phyloP scores from a whole-genome alignment of 176 grass and related monocot genomes.

The sorghum (Sorghum bicolor) region Sorghum_bicolor_NCBIv3 NC_012872.2:65581501-65582000 shows the following conservation, averaged over 20 bases:
- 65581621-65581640: conserved; percentile 43
- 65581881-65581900: not conserved
- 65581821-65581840: not conserved
- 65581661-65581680: conserved; percentile 45
- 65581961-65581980: too few species aligned
- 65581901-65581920: not conserved
- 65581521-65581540: conserved; percentile 12
- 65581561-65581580: conserved; percentile 38
- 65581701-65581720: not conserved
- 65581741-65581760: not conserved
- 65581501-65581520: conserved; percentile 42
- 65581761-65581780: not conserved
- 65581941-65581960: too few species aligned
- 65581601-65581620: conserved; percentile 28
- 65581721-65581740: not conserved
- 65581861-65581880: not conserved
- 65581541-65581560: not conserved
- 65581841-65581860: not conserved
- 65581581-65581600: conserved; percentile 31
- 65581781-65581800: not conserved
- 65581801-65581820: not conserved
- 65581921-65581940: not conserved
- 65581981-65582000: too few species aligned
- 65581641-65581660: conserved; percentile 41
- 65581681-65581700: conserved; percentile 77